phyloP scores from a whole-genome alignment of 176 grass and related monocot species.

The Avena eriantha region DNA sequence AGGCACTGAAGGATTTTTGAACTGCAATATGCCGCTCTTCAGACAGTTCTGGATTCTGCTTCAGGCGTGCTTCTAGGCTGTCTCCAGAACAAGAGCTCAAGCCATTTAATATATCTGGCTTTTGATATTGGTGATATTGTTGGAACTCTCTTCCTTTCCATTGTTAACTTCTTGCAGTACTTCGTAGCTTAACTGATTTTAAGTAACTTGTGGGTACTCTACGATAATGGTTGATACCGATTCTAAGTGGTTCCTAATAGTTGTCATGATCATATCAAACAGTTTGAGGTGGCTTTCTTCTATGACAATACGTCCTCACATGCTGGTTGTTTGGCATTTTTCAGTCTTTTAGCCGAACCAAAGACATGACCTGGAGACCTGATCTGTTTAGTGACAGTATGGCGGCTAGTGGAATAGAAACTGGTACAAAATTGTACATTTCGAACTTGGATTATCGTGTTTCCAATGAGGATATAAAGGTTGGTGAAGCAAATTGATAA shows the following conservation, averaged over 20 bases:
- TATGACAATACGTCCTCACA: slow-evolving; percentile 49
- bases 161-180: slow-evolving; percentile 51
- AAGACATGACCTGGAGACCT: slow-evolving; percentile 89
- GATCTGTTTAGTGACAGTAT: slow-evolving; percentile 94
- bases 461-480: slow-evolving; percentile 99
- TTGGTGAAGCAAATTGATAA: slow-evolving; percentile 45
- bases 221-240: slow-evolving; percentile 20
- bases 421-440: slow-evolving; percentile 95
- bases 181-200: slow-evolving; percentile 39
- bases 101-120: slow-evolving; percentile 45
- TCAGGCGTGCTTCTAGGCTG: slow-evolving; percentile 46
- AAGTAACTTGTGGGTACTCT: slow-evolving; percentile 43
- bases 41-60: slow-evolving; percentile 29
- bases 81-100: slow-evolving; percentile 47
- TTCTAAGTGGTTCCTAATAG: slow-evolving; percentile 47
- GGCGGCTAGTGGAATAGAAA: slow-evolving; percentile 70
- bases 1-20: slow-evolving; percentile 24
- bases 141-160: slow-evolving; percentile 69
- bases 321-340: slow-evolving; percentile 70
- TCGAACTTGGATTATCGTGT: slow-evolving; percentile 94
- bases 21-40: slow-evolving; percentile 23
- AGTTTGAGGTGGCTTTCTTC: slow-evolving; percentile 44
- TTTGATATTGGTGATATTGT: slow-evolving; percentile 57
- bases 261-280: slow-evolving; percentile 39
- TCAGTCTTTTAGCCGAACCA: slow-evolving; percentile 96